These are phyloP conservation scores for Xylaria sp. DNA, from an alignment of 2,329 filamentous ascomycete genomes.

Conservation along the genomic window DNA sequence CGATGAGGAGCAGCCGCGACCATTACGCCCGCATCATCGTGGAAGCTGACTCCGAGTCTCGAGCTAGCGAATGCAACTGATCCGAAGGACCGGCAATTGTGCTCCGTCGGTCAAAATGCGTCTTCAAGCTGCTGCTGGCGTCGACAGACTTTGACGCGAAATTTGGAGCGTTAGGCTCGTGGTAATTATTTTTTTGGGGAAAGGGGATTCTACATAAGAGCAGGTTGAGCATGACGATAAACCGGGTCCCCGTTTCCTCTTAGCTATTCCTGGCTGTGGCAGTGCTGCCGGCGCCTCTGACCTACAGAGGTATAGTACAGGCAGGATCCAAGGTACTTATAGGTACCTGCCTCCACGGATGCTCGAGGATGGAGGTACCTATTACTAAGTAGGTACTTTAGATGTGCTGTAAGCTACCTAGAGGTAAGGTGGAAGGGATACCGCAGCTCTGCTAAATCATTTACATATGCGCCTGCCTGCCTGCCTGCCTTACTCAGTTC, in stretches of 20 bases:
- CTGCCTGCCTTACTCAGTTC: background rate
- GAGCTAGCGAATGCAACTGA: conserved; percentile 35
- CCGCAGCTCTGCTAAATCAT: background rate
- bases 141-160: conserved; percentile 16
- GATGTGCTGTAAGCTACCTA: background rate
- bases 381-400: background rate
- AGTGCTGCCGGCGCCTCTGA: conserved; percentile 28
- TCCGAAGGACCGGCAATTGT: conserved; percentile 23
- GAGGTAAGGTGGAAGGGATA: background rate
- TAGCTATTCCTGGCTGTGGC: conserved; percentile 37
- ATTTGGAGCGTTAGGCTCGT: conserved; percentile 23
- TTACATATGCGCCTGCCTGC: background rate
- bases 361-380: background rate
- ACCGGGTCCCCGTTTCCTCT: conserved; percentile 25
- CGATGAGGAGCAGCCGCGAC: conserved; percentile 40
- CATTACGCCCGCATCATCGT: conserved; percentile 48
- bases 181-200: conserved; percentile 32
- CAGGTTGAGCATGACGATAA: conserved; percentile 35
- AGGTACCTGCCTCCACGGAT: background rate
- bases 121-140: conserved; percentile 12
- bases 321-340: background rate
- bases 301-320: background rate
- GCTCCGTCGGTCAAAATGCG: background rate
- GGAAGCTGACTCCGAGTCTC: conserved; percentile 36
- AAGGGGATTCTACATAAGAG: conserved; percentile 32